A percentile compares a stretch with the other conserved stretches of the same genome.
These are phyloP conservation scores for Pisolithus sp. DNA, from an alignment of 768 basidiomycete genomes.

Conservation along the genomic window DNA sequence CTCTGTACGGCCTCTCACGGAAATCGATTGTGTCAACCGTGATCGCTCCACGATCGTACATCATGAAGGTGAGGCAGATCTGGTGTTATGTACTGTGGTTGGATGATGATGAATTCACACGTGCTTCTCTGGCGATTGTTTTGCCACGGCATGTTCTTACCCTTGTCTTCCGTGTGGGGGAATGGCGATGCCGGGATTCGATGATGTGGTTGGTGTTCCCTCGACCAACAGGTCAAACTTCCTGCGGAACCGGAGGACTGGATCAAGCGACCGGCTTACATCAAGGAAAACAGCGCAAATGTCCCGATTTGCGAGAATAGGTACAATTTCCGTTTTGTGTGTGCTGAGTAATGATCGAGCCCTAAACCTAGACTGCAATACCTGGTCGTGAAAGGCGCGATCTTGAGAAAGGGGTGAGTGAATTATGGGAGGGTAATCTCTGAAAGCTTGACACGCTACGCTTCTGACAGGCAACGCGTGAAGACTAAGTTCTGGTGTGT, in stretches of 20 bases:
- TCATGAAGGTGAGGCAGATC: slow-evolving; percentile 62
- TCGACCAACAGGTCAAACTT: slow-evolving; percentile 60
- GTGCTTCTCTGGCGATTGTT: not conserved
- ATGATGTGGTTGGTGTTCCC: not conserved
- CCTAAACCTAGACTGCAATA: slow-evolving; percentile 63
- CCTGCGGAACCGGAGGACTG: slow-evolving; percentile 84
- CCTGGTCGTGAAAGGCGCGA: slow-evolving; percentile 81
- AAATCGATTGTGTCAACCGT: slow-evolving; percentile 73
- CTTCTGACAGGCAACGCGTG: slow-evolving; percentile 58
- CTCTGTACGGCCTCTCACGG: slow-evolving; percentile 76
- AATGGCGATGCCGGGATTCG: not conserved
- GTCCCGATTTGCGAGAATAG: slow-evolving; percentile 80
- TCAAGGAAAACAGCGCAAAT: slow-evolving; percentile 69
- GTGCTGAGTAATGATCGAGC: slow-evolving; percentile 8
- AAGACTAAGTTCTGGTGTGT: slow-evolving; percentile 77
- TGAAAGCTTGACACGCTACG: slow-evolving; percentile 11
- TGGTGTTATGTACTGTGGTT: not conserved
- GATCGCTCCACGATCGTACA: slow-evolving; percentile 76
- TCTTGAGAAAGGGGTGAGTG: slow-evolving; percentile 75
- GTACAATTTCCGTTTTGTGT: slow-evolving; percentile 29
- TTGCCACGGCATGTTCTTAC: not conserved
- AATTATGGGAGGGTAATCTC: slow-evolving; percentile 3
- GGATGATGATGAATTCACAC: not conserved
- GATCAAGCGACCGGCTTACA: slow-evolving; percentile 80
- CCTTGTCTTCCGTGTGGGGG: not conserved